Percentiles rank a stretch among this genome's conserved stretches.
Evolutionary conservation across 108 stramenopile species (phyloP).

Genomic region (Pseudonitzschia pungens): DNA sequence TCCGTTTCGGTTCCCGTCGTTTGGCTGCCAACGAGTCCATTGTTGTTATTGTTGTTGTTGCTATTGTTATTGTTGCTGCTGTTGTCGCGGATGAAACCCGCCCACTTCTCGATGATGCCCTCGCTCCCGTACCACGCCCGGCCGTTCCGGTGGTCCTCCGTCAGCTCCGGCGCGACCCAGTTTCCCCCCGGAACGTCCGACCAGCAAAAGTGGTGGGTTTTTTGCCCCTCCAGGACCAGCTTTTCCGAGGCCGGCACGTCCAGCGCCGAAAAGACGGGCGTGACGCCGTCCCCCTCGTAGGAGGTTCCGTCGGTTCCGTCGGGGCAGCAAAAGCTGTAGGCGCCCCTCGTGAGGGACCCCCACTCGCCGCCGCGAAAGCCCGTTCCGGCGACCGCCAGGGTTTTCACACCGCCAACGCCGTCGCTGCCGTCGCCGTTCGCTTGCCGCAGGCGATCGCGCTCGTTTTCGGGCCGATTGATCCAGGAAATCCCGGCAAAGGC

Average conservation of each 20-base stretch:
- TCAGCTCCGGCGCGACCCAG: conserved; percentile 55
- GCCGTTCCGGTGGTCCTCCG: conserved; percentile 46
- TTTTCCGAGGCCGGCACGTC: conserved; percentile 46
- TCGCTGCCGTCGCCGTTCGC: conserved; percentile 23
- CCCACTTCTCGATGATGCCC: conserved; percentile 62
- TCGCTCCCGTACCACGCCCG: conserved; percentile 68
- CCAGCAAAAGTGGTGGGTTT: conserved; percentile 62
- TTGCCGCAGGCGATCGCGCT: conserved; percentile 13
- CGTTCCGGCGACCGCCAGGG: conserved; percentile 59
- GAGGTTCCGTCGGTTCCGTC: conserved; percentile 52
- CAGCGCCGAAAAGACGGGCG: conserved; percentile 52
- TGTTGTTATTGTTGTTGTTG: too few species aligned
- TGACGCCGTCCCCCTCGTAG: conserved; percentile 78
- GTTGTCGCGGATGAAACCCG: conserved; percentile 23
- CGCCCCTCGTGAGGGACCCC: conserved; percentile 53
- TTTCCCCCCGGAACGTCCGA: conserved; percentile 62
- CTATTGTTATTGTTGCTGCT: not conserved
- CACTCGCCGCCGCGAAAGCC: conserved; percentile 62
- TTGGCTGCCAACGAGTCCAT: too few species aligned
- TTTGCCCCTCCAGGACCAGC: conserved; percentile 45
- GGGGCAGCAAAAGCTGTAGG: conserved; percentile 65
- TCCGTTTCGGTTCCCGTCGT: too few species aligned
- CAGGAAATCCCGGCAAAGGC: conserved; percentile 69
- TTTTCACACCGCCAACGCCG: conserved; percentile 25
- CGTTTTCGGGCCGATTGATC: conserved; percentile 47